Percentiles rank a stretch among this genome's conserved stretches.
These are phyloP conservation scores for Boletus bicolor DNA, from an alignment of 768 basidiomycete genomes.

Conservation along the genomic window DNA sequence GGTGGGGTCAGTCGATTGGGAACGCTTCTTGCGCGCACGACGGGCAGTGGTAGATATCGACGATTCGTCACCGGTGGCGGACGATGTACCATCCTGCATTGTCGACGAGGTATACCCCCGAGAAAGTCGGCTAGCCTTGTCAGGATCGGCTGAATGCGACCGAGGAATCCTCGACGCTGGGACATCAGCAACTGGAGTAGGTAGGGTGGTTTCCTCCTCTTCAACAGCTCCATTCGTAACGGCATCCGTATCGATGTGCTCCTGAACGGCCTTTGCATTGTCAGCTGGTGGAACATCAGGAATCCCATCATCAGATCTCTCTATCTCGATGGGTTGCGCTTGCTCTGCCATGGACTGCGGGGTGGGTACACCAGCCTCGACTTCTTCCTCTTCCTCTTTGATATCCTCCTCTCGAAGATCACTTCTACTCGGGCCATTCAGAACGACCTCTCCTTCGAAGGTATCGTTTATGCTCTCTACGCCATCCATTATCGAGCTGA, in stretches of 20 bases:
- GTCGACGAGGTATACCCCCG: constrained; percentile 58
- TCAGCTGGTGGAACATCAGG: constrained; percentile 14
- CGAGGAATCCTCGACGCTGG: constrained; percentile 55
- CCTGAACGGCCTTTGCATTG: constrained; percentile 3
- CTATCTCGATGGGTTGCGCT: constrained; percentile 19
- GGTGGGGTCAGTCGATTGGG: constrained; percentile 46
- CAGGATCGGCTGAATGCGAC: constrained; percentile 80
- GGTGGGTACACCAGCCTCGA: constrained; percentile 1
- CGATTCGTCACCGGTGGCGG: constrained; percentile 65
- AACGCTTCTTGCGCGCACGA: constrained; percentile 52
- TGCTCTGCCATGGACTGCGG: constrained; percentile 6
- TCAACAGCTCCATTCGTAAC: constrained; percentile 22
- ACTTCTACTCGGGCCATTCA: constrained; percentile 15
- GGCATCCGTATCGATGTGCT: constrained; percentile 22
- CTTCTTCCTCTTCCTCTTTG: constrained; percentile 29
- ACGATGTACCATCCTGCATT: constrained; percentile 50
- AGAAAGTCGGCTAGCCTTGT: constrained; percentile 54
- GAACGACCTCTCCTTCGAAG: constrained; percentile 21
- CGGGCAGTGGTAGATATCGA: constrained; percentile 58
- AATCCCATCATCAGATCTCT: constrained; percentile 20
- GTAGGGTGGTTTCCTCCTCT: constrained; percentile 29
- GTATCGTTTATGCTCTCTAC: constrained; percentile 31
- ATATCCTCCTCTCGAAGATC: constrained; percentile 22
- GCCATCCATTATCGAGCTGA: constrained; percentile 33
- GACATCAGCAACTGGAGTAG: constrained; percentile 40